Evolutionary conservation across 139 green algal genomes (phyloP).

Genomic region (Chlamydomonas asymmetrica): DNA sequence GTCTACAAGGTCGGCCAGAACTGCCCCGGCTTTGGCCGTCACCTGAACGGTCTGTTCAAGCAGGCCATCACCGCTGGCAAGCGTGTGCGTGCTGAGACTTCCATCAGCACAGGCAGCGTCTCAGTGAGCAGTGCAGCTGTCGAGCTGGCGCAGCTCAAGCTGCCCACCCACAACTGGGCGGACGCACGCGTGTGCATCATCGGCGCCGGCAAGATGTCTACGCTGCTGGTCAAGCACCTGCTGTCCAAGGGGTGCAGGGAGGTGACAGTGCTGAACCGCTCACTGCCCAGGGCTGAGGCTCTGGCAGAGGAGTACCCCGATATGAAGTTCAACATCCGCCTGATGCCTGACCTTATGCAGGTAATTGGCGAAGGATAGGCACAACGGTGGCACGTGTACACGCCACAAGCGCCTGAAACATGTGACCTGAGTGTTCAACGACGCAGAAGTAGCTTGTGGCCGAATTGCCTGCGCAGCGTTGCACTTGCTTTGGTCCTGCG

Average conservation of each 20-base stretch:
- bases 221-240: conserved; percentile 98
- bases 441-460: too few relatives aligned
- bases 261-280: conserved; percentile 93
- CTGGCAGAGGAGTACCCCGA: conserved; percentile 96
- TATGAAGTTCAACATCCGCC: conserved; percentile 89
- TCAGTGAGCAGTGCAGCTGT: conserved; percentile 94
- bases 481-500: too few relatives aligned
- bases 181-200: conserved; percentile 93
- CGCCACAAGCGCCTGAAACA: too few relatives aligned
- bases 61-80: conserved; percentile 97
- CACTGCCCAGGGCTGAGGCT: conserved; percentile 80
- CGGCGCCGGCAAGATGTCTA: conserved; percentile 97
- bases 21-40: conserved; percentile 89
- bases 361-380: too few relatives aligned
- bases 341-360: conserved; percentile 94
- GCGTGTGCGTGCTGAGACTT: conserved; percentile 93
- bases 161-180: conserved; percentile 83
- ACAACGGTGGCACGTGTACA: too few relatives aligned
- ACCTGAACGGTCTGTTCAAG: conserved; percentile 99
- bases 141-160: conserved; percentile 97
- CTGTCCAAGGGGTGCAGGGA: conserved; percentile 91
- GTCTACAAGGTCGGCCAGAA: conserved; percentile 95
- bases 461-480: too few relatives aligned
- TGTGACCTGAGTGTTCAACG: too few relatives aligned
- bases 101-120: conserved; percentile 92